A percentile compares a stretch with the other conserved stretches of the same genome.
phyloP scores from a whole-genome alignment of 805 yeast species.

The Wickerhamiella kurtzmanii region DNA sequence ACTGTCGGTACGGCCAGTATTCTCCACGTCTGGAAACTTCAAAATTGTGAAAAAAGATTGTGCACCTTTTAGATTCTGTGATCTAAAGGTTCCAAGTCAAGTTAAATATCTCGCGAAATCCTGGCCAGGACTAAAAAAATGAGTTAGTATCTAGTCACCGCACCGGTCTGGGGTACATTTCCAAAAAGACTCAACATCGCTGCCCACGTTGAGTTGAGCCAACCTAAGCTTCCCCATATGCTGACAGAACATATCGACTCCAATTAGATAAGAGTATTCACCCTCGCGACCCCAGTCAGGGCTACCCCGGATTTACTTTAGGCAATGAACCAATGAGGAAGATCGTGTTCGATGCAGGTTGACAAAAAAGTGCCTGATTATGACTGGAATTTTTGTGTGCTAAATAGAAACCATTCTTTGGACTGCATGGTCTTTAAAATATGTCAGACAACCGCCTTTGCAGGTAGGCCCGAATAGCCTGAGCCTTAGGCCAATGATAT shows the following conservation, averaged over 20 bases:
- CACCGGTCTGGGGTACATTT: neutral
- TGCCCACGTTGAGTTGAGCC: neutral
- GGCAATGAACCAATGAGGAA: neutral
- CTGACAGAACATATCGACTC: neutral
- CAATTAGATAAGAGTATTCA: neutral
- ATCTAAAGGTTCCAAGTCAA: neutral
- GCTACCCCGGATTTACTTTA: neutral
- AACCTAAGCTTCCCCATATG: neutral
- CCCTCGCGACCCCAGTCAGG: too few species aligned
- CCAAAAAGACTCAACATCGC: neutral
- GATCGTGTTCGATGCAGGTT: neutral
- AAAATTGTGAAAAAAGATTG: neutral
- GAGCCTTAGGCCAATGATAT: too few species aligned
- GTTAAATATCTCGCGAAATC: too few species aligned
- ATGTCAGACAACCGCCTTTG: too few species aligned
- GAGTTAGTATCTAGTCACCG: too few species aligned
- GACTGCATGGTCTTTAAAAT: too few species aligned
- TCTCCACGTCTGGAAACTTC: neutral
- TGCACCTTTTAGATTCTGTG: neutral
- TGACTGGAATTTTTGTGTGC: too few species aligned
- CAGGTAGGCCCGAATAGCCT: too few species aligned
- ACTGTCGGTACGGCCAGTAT: neutral
- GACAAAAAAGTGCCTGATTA: too few species aligned
- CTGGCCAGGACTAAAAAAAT: too few species aligned
- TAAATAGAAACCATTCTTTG: too few species aligned